A percentile compares a stretch with the other conserved stretches of the same genome.
Evolutionary conservation across 2,329 filamentous ascomycete genomes (phyloP).

Genomic region (Leptographium lundbergii): DNA sequence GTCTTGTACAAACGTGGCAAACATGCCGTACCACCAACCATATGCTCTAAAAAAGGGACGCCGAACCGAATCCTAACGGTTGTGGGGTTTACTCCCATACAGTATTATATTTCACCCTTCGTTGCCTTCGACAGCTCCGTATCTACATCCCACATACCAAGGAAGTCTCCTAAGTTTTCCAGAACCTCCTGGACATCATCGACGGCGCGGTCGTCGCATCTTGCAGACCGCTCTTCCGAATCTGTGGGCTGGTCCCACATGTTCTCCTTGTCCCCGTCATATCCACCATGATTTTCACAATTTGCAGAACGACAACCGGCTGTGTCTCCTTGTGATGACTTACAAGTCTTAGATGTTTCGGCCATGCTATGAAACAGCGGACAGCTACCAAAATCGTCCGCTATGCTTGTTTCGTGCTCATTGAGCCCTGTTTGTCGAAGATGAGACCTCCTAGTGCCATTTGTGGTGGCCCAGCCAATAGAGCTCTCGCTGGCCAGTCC

Average conservation of each 20-base stretch:
- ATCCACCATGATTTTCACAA: background rate
- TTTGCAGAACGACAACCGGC: background rate
- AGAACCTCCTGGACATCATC: constrained; percentile 35
- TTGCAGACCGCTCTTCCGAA: background rate
- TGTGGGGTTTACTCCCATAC: background rate
- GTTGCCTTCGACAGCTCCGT: constrained; percentile 21
- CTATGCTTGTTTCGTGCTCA: too few relatives aligned
- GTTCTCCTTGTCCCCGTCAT: background rate
- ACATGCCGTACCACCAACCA: background rate
- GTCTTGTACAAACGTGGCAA: background rate
- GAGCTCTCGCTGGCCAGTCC: too few relatives aligned
- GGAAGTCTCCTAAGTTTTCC: constrained; percentile 31
- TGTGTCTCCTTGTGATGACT: background rate
- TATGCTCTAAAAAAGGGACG: background rate
- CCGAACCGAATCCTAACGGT: background rate
- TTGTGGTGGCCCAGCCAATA: background rate
- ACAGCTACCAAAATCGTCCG: background rate
- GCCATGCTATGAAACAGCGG: background rate
- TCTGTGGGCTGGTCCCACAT: background rate
- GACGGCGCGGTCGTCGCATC: constrained; percentile 7
- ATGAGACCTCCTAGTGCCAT: background rate
- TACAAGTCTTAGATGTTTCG: background rate
- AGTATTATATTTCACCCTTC: background rate
- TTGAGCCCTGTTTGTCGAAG: background rate
- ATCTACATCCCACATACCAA: constrained; percentile 26